Conservation (phyloP, 1,284 basidiomycete genomes). For the Melampsora larici-populina region DNA sequence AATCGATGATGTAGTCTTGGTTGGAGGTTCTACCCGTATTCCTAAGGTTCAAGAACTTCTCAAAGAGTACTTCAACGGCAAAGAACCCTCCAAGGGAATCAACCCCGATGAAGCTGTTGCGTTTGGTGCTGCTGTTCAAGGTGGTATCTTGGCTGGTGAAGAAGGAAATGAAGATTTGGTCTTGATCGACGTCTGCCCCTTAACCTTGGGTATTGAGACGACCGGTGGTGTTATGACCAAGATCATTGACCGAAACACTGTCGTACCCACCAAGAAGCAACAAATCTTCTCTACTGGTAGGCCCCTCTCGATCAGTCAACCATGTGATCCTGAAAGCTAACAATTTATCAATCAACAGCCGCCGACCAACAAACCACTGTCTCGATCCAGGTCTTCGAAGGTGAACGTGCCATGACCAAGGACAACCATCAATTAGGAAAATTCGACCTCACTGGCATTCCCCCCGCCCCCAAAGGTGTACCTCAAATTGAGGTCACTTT, state of each 20-base stretch:
- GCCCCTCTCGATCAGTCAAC: not conserved
- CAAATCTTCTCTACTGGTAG: constrained; percentile 83
- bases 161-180: constrained; percentile 78
- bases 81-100: constrained; percentile 87
- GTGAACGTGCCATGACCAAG: constrained; percentile 91
- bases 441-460: constrained; percentile 88
- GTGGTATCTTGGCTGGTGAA: constrained; percentile 87
- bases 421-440: constrained; percentile 97
- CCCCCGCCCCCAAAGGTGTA: constrained; percentile 89
- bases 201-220: constrained; percentile 95
- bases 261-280: constrained; percentile 94
- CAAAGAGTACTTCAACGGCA: constrained; percentile 83
- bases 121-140: constrained; percentile 95
- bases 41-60: constrained; percentile 96
- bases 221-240: constrained; percentile 98
- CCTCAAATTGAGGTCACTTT: constrained; percentile 93
- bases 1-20: constrained; percentile 59
- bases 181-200: constrained; percentile 90
- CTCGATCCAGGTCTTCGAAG: constrained; percentile 78
- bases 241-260: constrained; percentile 92
- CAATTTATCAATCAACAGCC: constrained; percentile 58
- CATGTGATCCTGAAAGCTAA: not conserved
- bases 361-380: constrained; percentile 92
- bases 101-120: constrained; percentile 64
- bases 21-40: constrained; percentile 97